Evolutionary conservation across 225 moss, liverwort and hornwort genomes (phyloP), one percentile per base, ranked within the genome.

Genomic region (Ulota crispa): DNA sequence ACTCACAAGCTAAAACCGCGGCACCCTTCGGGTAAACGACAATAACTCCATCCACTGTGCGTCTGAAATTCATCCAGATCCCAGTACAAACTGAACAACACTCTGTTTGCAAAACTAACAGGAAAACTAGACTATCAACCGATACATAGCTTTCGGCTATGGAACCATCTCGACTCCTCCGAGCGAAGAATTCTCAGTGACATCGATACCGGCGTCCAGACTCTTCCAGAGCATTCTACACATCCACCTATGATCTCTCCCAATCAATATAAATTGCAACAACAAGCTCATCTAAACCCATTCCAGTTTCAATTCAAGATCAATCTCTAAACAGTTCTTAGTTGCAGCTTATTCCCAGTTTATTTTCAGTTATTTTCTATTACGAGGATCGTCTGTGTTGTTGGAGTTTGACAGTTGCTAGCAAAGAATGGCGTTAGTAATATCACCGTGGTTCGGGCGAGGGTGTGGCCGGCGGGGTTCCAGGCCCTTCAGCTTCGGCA

Each of bases 391-490:
- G 32, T 23, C 34, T 30, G 31, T 3, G 30, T 23, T 32, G 10
- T 37, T 37, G 9, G 39, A 39, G 39, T 39, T 39, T 39, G 39
- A 9, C 39, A 39, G 39, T 39, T 39, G 39, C 39, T 8, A 39
- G 39, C 23, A 3, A 13, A 13, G 27, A 14, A 78, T 80, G 86
- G 83, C 86, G 67, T 67, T 83, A 15, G 86, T 87, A 10, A 68
- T 87, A 59, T 83, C 87, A 45, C 87, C 83, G 4, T 87, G 83
- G 87, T 83, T 77, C 43, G 83, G 80, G 19, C 79, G 77, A 30
- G 80, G 80, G 24, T 76, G 83, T 65, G 80, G 72, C 10, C 70
- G 87, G 34, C 87, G 80, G 3, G 43, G 43, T 75, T 64, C 57
- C 12, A 72, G 80, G 64, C 82, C 82, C 21, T 83, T 80, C 57